These are phyloP conservation scores for Elongisporangium senticosum DNA, from an alignment of 352 stramenopile species.

Conservation along the genomic window DNA sequence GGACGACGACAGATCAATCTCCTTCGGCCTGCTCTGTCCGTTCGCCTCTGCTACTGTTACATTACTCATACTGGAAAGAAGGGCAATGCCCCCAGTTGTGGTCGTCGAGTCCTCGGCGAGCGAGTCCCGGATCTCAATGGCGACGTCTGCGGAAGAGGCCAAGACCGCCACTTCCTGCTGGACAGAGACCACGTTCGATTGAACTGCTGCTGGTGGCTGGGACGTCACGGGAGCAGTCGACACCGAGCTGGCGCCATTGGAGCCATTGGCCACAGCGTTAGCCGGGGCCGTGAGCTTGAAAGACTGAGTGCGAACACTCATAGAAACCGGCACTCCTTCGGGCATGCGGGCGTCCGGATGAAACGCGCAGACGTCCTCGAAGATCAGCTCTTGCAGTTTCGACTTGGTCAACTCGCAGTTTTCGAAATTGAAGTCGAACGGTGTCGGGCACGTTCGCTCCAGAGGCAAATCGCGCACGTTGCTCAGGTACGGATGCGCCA, in stretches of 20 bases:
- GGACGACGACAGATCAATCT: slow-evolving; percentile 21
- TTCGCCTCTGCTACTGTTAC: not conserved
- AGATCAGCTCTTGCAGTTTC: slow-evolving; percentile 90
- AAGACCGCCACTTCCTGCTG: not conserved
- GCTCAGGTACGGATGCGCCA: slow-evolving; percentile 77
- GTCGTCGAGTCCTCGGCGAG: slow-evolving; percentile 2
- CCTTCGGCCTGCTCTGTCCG: slow-evolving; percentile 3
- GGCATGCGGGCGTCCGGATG: slow-evolving; percentile 73
- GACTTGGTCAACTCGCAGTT: slow-evolving; percentile 87
- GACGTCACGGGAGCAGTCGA: slow-evolving; percentile 1
- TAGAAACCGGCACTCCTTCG: slow-evolving; percentile 12
- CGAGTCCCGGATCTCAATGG: slow-evolving; percentile 35
- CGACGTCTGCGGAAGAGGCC: slow-evolving; percentile 12
- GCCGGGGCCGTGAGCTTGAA: not conserved
- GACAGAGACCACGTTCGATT: not conserved
- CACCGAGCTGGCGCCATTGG: not conserved
- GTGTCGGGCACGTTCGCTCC: slow-evolving; percentile 70
- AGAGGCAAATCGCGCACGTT: slow-evolving; percentile 65
- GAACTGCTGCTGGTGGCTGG: slow-evolving; percentile 7
- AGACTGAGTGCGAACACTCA: slow-evolving; percentile 8
- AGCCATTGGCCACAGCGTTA: not conserved
- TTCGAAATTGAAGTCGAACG: slow-evolving; percentile 85
- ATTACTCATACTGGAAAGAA: not conserved
- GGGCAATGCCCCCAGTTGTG: not conserved
- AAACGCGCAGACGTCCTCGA: slow-evolving; percentile 87